Evolutionary conservation across 495 filamentous ascomycete genomes (phyloP), one percentile per base, ranked within the genome.

Genomic region (Friedmanniomyces simplex): DNA sequence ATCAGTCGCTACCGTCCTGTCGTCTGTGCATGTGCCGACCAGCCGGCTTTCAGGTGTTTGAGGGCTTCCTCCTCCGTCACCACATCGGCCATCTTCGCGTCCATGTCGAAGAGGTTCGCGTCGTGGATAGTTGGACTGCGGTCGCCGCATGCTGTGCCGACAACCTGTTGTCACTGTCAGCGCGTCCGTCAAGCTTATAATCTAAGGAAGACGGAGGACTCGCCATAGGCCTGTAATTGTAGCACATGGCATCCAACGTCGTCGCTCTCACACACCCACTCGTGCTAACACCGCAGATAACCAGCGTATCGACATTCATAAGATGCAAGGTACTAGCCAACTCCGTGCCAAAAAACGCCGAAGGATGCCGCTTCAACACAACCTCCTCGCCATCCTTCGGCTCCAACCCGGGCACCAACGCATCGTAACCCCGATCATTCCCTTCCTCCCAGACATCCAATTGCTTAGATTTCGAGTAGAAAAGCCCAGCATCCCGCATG

Each of bases 331-430:
- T 62, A 5, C 61, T 60, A 10, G 62, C 63, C 46, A 73, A 58
- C 28, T 66, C 66, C 32, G 71, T 73, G 22, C 69, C 71, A 58
- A 73, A 73, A 64, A 73, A 73, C 12, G 69, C 71, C 22, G 63
- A 67, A 25, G 71, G 61, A 53, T 71, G 64, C 46, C 63, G 64
- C 65, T 73, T 73, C 25, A 58, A 50, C n/a, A 72, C 50, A 12
- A 71, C 58, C 28, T 61, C 46, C 53, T 73, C 71, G 18, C 64
- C 69, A 21, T 61, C 50, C 28, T 30, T 43, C 4, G 69, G 68
- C 43, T 52, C 69, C 50, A 73, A 54, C 2, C 68, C 71, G 26
- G 58, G 43, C 57, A 73, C 21, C 59, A 54, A 68, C 46, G 22
- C 60, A 36, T 61, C 65, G 34, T 69, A 52, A 2, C 69, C 69